Conservation (phyloP, 805 yeast genomes). For the Wickerhamiella vanderwaltii region DNA sequence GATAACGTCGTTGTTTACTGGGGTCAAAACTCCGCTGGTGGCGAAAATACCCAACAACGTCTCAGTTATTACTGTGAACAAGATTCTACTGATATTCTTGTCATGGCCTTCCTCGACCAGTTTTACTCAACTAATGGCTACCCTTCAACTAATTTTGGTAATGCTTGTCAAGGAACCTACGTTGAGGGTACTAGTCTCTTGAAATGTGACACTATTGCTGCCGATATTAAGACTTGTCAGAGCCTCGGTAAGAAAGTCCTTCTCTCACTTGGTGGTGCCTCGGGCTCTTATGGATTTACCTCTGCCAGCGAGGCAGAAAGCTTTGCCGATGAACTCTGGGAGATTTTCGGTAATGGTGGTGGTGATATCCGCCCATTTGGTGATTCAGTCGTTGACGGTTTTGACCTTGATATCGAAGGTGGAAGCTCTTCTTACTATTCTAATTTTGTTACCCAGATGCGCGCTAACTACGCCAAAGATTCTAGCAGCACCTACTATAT, state of each 20-base stretch:
- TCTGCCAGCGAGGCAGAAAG: constrained; percentile 36
- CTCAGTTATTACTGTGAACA: constrained; percentile 51
- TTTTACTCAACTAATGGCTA: constrained; percentile 36
- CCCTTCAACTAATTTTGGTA: constrained; percentile 46
- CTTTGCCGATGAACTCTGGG: constrained; percentile 36
- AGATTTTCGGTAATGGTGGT: constrained; percentile 37
- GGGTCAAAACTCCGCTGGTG: constrained; percentile 73
- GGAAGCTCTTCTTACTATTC: constrained; percentile 38
- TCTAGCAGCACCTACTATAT: constrained; percentile 36
- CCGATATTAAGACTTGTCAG: constrained; percentile 66
- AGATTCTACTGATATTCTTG: constrained; percentile 50
- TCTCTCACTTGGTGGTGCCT: constrained; percentile 49
- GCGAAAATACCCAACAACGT: constrained; percentile 28
- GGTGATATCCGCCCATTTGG: constrained; percentile 35
- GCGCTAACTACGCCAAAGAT: constrained; percentile 20
- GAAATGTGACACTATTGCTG: constrained; percentile 36
- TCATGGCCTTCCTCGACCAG: constrained; percentile 51
- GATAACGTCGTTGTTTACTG: constrained; percentile 66
- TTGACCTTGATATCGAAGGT: constrained; percentile 48
- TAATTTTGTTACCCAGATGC: constrained; percentile 32
- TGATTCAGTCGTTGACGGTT: constrained; percentile 51
- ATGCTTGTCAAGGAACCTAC: constrained; percentile 30
- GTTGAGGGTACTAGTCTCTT: constrained; percentile 30
- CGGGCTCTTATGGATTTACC: constrained; percentile 40
- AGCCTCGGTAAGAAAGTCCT: constrained; percentile 55